Percentiles rank a stretch among this genome's conserved stretches.
phyloP scores from a whole-genome alignment of 2,329 filamentous ascomycete species.

The Westerdykella sp. region DNA sequence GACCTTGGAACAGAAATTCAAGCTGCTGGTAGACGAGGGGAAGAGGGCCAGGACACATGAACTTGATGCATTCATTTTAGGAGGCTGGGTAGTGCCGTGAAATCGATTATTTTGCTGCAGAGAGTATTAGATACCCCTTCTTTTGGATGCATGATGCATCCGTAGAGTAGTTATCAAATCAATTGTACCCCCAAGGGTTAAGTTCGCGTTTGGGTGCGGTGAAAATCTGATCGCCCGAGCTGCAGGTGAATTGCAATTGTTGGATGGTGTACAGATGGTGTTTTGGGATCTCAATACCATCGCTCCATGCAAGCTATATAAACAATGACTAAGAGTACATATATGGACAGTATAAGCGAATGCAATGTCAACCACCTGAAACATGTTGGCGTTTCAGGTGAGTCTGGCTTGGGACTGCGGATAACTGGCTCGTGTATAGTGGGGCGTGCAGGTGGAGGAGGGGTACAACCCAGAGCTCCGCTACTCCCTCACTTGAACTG shows the following conservation, averaged over 20 bases:
- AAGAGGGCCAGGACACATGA: conserved; percentile 1
- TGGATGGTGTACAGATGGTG: not conserved
- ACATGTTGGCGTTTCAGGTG: conserved; percentile 12
- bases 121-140: not conserved
- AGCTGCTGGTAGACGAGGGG: conserved; percentile 56
- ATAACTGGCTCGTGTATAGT: not conserved
- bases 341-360: conserved; percentile 2
- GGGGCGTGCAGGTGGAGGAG: not conserved
- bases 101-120: not conserved
- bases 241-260: not conserved
- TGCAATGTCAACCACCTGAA: conserved; percentile 5
- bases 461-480: not conserved
- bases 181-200: not conserved
- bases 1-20: conserved; percentile 70
- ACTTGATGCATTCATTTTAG: not conserved
- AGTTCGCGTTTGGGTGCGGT: not conserved
- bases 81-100: not conserved
- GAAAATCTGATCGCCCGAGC: not conserved
- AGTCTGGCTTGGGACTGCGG: not conserved
- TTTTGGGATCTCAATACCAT: too few species aligned
- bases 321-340: too few species aligned
- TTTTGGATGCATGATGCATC: not conserved
- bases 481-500: not conserved
- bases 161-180: not conserved
- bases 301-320: too few species aligned